Evolutionary conservation across 495 filamentous ascomycete species (phyloP).

Genomic region (Beverwykella pulmonaria): DNA sequence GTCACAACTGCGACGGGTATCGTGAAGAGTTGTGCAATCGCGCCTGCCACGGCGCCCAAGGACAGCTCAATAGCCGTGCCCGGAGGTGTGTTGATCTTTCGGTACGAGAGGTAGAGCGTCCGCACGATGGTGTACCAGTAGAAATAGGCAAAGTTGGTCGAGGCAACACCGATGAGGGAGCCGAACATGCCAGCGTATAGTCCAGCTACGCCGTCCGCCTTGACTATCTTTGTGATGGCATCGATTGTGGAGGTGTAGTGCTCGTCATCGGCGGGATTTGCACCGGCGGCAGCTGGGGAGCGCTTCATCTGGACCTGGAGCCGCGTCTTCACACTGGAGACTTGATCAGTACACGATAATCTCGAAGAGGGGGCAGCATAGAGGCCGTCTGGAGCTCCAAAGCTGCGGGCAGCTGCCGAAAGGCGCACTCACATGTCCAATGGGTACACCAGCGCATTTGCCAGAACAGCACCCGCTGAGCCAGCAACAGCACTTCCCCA

Average conservation of each 20-base stretch:
- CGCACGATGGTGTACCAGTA: slow-evolving; percentile 97
- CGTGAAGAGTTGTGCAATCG: slow-evolving; percentile 91
- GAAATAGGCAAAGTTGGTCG: slow-evolving; percentile 99
- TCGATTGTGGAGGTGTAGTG: slow-evolving; percentile 88
- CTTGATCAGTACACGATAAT: slow-evolving; percentile 2
- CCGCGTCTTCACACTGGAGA: slow-evolving; percentile 84
- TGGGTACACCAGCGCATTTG: slow-evolving; percentile 95
- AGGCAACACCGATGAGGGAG: slow-evolving; percentile 85
- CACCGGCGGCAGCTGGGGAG: slow-evolving; percentile 49
- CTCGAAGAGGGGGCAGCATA: not conserved
- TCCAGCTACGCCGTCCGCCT: slow-evolving; percentile 77
- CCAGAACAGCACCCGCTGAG: slow-evolving; percentile 88
- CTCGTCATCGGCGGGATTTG: slow-evolving; percentile 47
- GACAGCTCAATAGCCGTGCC: slow-evolving; percentile 84
- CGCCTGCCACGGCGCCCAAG: slow-evolving; percentile 85
- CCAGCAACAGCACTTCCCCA: slow-evolving; percentile 94
- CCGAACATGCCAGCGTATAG: slow-evolving; percentile 89
- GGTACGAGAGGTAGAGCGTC: slow-evolving; percentile 73
- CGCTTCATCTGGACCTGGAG: slow-evolving; percentile 93
- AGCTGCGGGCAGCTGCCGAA: not conserved
- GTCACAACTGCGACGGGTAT: slow-evolving; percentile 95
- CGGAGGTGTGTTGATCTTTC: slow-evolving; percentile 63
- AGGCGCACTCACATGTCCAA: slow-evolving; percentile 79
- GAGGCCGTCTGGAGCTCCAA: too few species aligned
- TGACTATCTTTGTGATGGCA: slow-evolving; percentile 82